Base-by-base conservation (phyloP, 495 filamentous ascomycete genomes). In the Lophiostoma macrostomum region DNA sequence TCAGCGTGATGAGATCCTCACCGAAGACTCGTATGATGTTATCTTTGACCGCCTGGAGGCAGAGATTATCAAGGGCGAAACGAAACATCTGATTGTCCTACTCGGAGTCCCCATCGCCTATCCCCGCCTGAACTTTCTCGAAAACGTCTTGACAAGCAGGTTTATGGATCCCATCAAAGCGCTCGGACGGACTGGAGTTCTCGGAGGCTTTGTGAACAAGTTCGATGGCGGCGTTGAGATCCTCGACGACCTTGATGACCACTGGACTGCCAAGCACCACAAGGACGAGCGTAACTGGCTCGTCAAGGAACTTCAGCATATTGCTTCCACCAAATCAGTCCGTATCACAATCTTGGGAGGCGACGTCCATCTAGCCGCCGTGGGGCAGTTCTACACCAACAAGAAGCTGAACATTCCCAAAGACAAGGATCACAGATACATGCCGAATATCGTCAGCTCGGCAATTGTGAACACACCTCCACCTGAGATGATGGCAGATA, bases 231-330 rank as follows among this genome's bases (percentile, higher is more conserved):
- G 88, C 35, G 87, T 95, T 5, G 94, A 96, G 69, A 87, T 98
- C 13, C 76, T 95, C 23, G 93, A 97, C 69, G 88, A 94, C 65
- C 74, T 94, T 8, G 86, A 90, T 59, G 93, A 98, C 67, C 91
- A 97, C 64, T 98, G 93, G 93, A 95, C 93, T 2, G 91, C 93
- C 18, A 94, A 88, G 61, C 85, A 90, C 63, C 89, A 96, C 70
- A 97, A 97, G 65, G 69, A 73, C 10, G 93, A 98, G 71, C 80
- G 93, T 25, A 86, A 83, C 57, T 86, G 85, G 73, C 78, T 96
- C 57, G 82, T 98, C 28, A 82, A 91, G 61, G 88, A 94, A 49
- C 76, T 98, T 13, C 93, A 98, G 66, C 85, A 90, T 58, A 73
- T 97, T 38, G 91, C 94, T 12, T 88, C 85, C 7, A 88, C 91